These are phyloP conservation scores for Solanum acaule DNA, from an alignment of 257 asterid genomes.

Conservation along the genomic window DNA sequence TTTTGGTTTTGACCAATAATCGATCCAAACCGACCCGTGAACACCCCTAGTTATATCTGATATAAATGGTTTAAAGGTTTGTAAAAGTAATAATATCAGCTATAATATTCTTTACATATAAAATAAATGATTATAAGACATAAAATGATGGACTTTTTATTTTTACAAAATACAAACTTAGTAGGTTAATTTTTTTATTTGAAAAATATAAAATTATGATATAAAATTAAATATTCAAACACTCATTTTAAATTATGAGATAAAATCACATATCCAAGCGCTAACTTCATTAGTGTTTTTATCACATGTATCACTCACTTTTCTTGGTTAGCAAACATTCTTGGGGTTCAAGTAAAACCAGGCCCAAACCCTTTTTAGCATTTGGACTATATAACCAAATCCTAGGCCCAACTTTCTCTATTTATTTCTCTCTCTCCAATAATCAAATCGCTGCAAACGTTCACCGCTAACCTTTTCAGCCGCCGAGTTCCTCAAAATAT, in stretches of 20 bases:
- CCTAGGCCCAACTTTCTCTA: not conserved
- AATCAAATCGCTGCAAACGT: not conserved
- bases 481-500: not conserved
- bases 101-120: too few species aligned
- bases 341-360: not conserved
- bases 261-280: not conserved
- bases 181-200: too few species aligned
- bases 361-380: not conserved
- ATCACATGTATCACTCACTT: not conserved
- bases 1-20: too few species aligned
- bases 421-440: not conserved
- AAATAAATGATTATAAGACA: too few species aligned
- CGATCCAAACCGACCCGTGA: too few species aligned
- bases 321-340: not conserved
- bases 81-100: not conserved
- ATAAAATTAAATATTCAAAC: not conserved
- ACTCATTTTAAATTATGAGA: too few species aligned
- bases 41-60: too few species aligned
- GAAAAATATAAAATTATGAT: too few species aligned
- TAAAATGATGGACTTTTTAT: not conserved
- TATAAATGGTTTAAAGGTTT: not conserved
- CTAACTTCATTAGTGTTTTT: too few species aligned
- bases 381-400: not conserved
- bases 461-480: not conserved
- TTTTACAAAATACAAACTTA: too few species aligned